These are phyloP conservation scores for Kwoniella shandongensis DNA, from an alignment of 768 basidiomycete species.

Conservation along the genomic window DNA sequence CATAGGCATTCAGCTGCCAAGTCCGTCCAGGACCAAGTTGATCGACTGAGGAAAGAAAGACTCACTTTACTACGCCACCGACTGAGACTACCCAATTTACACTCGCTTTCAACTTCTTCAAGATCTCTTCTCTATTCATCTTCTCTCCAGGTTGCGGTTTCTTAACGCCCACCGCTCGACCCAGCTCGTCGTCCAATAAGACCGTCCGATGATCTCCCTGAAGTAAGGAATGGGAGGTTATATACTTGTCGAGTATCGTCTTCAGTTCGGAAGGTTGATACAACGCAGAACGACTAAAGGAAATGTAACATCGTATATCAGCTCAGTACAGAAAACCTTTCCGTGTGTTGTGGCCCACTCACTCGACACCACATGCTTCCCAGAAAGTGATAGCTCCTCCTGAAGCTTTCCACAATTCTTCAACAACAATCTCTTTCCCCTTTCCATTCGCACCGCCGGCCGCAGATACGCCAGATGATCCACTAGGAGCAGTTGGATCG, in stretches of 20 bases:
- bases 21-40: background rate
- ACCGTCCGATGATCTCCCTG: slow-evolving; percentile 72
- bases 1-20: background rate
- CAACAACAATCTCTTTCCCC: slow-evolving; percentile 61
- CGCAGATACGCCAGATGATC: slow-evolving; percentile 23
- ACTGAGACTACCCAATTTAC: slow-evolving; percentile 49
- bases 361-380: slow-evolving; percentile 66
- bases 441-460: slow-evolving; percentile 50
- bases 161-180: slow-evolving; percentile 50
- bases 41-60: slow-evolving; percentile 64
- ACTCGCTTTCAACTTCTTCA: slow-evolving; percentile 47
- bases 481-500: background rate
- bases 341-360: slow-evolving; percentile 52
- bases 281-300: slow-evolving; percentile 3
- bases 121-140: slow-evolving; percentile 54
- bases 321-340: too few species aligned
- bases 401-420: slow-evolving; percentile 76
- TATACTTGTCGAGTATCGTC: slow-evolving; percentile 62
- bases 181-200: slow-evolving; percentile 61
- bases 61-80: slow-evolving; percentile 52
- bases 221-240: slow-evolving; percentile 63
- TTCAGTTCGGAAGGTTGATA: slow-evolving; percentile 29
- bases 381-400: slow-evolving; percentile 63
- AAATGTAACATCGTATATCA: background rate
- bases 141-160: slow-evolving; percentile 46